phyloP scores from a whole-genome alignment of 169 alveolate species.

The Eimeria acervulina region DNA sequence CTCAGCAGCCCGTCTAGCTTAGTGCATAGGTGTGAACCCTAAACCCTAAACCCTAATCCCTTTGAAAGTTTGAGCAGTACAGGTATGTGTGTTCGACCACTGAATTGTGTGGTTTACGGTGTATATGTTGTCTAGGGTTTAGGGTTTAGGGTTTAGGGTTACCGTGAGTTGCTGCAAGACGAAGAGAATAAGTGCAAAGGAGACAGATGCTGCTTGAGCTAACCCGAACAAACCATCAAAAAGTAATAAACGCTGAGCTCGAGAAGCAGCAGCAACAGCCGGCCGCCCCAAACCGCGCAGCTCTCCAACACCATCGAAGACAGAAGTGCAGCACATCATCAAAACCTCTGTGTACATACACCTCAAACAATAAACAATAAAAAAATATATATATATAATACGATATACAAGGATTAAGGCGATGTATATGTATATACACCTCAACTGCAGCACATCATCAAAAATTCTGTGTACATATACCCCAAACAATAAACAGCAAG shows the following conservation, averaged over 20 bases:
- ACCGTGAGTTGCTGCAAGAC: slow-evolving; percentile 14
- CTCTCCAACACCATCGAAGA: slow-evolving; percentile 27
- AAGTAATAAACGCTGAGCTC: not conserved
- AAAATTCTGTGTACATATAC: too few relatives aligned
- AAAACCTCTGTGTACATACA: slow-evolving; percentile 15
- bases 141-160: not conserved
- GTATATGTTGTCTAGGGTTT: not conserved
- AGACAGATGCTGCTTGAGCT: slow-evolving; percentile 43
- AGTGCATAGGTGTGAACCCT: not conserved
- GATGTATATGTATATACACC: not conserved
- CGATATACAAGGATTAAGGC: not conserved
- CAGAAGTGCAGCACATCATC: not conserved
- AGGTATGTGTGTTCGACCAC: too few relatives aligned
- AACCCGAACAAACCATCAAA: slow-evolving; percentile 40
- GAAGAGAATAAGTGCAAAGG: slow-evolving; percentile 6
- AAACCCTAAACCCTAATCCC: too few relatives aligned
- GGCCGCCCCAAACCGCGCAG: slow-evolving; percentile 20
- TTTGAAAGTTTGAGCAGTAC: too few relatives aligned
- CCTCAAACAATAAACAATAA: not conserved
- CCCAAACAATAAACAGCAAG: too few relatives aligned
- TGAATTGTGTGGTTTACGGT: too few relatives aligned
- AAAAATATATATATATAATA: not conserved
- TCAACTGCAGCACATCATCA: too few relatives aligned
- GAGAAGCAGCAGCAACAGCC: not conserved
- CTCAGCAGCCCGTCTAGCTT: not conserved